Percentiles rank a stretch among this genome's conserved stretches.
phyloP scores from a whole-genome alignment of 1,284 basidiomycete genomes.

The Apiotrichum mycotoxinovorans region DNA sequence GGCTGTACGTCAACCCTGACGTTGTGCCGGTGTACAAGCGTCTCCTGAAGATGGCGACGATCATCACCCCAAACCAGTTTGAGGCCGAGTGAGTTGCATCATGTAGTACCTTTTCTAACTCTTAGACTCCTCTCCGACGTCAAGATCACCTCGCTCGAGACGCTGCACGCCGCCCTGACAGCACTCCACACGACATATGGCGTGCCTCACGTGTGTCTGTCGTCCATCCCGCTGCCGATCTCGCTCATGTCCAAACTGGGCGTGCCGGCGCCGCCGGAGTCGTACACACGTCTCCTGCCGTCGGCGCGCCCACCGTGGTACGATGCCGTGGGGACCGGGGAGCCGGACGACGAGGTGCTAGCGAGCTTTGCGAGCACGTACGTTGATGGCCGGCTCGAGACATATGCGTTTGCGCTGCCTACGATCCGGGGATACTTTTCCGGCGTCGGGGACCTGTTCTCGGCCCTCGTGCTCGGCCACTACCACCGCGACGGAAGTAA shows the following conservation, averaged over 20 bases:
- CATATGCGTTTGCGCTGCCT: slow-evolving; percentile 71
- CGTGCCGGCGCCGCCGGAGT: slow-evolving; percentile 39
- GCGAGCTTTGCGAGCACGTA: slow-evolving; percentile 62
- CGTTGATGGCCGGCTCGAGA: slow-evolving; percentile 34
- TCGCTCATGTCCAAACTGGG: slow-evolving; percentile 31
- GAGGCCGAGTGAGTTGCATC: slow-evolving; percentile 75
- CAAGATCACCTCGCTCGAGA: slow-evolving; percentile 61
- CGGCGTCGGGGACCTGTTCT: slow-evolving; percentile 95
- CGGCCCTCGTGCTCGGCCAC: slow-evolving; percentile 82
- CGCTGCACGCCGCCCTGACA: slow-evolving; percentile 66
- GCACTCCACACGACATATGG: slow-evolving; percentile 69
- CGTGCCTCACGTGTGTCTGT: slow-evolving; percentile 85
- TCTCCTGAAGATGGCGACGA: slow-evolving; percentile 74
- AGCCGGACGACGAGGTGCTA: slow-evolving; percentile 55
- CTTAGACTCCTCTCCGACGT: slow-evolving; percentile 68
- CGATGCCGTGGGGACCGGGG: slow-evolving; percentile 25
- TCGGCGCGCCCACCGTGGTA: slow-evolving; percentile 34
- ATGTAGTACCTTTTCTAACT: neutral
- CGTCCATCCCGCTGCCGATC: slow-evolving; percentile 63
- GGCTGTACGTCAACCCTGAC: slow-evolving; percentile 79
- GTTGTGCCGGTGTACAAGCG: slow-evolving; percentile 82
- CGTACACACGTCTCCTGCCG: slow-evolving; percentile 37
- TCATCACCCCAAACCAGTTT: slow-evolving; percentile 98
- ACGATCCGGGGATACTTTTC: slow-evolving; percentile 88
- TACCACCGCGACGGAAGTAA: slow-evolving; percentile 52